These are phyloP conservation scores for Helotiales sp. DNA, from an alignment of 2,329 filamentous ascomycete genomes.

Conservation along the genomic window DNA sequence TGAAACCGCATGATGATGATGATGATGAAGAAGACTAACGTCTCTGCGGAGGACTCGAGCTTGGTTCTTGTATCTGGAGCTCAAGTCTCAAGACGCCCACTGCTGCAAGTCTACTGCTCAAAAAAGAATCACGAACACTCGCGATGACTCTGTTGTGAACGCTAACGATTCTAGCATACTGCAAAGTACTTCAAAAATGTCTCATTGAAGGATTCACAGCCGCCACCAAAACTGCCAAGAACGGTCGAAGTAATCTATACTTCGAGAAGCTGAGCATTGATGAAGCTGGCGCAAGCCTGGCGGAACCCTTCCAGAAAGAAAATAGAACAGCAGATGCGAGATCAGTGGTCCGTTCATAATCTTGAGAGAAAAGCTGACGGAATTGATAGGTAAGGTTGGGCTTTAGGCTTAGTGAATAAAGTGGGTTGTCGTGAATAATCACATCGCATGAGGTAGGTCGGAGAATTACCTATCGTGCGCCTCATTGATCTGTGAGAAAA, in stretches of 20 bases:
- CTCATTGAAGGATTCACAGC: not conserved
- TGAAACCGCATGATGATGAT: not conserved
- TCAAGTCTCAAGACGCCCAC: not conserved
- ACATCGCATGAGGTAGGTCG: constrained; percentile 1
- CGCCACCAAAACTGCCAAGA: not conserved
- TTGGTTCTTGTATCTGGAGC: not conserved
- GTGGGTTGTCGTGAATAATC: not conserved
- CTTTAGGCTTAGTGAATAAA: not conserved
- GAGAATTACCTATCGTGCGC: not conserved
- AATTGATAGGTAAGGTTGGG: not conserved
- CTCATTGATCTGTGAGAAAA: constrained; percentile 1
- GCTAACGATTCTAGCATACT: not conserved
- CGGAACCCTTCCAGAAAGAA: not conserved
- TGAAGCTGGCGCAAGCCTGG: not conserved
- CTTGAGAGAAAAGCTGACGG: not conserved
- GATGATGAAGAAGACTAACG: not conserved
- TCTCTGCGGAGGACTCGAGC: not conserved
- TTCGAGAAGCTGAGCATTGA: not conserved
- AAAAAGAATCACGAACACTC: not conserved
- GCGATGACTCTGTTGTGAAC: too few species aligned
- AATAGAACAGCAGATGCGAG: not conserved
- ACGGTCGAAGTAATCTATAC: not conserved
- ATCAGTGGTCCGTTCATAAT: not conserved
- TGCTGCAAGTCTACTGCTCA: not conserved
- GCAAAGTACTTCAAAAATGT: not conserved